Base-by-base conservation (phyloP, 139 green algal genomes). In the Tetradesmus lagerheimii region DNA sequence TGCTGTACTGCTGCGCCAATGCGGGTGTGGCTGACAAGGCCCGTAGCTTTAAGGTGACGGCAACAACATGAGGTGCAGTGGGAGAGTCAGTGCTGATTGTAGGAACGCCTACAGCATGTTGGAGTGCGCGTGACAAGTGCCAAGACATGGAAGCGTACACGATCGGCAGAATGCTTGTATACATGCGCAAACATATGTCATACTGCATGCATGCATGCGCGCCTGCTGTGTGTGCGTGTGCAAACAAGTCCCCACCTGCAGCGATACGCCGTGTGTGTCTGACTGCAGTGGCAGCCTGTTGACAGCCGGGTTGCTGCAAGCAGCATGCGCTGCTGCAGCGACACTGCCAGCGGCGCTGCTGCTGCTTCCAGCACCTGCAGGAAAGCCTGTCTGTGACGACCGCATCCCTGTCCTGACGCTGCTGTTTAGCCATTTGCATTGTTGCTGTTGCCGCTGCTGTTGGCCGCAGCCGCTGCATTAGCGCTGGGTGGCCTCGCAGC, bases 1-100 rank as follows among this genome's bases (percentile, higher is more conserved):
- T 88, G 38, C 37, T 80, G 62, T 88, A 88, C 34, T 88, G 83
- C 37, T 79, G 64, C 25, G 83, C 83, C 6, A 88, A n/a, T 14
- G 83, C 57, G 6, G 83, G 83, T 0, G 83, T 45, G 23, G 83
- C 83, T 57, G 83, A 88, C 38, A 88, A 35, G 1, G 25, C 62
- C 1, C 27, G 37, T 27, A 80, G 4, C 83, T 80, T 20, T 35
- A 53, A 31, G 47, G n/a, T 41, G 15, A 76, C 31, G 45, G 80
- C 80, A 86, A 38, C 38, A 83, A 6, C 35, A 53, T n/a, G n/a
- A n/a, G n/a, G n/a, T n/a, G n/a, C n/a, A n/a, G n/a, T n/a, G n/a
- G n/a, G n/a, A n/a, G 57, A 11, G 20, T 71, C 4, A n/a, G 50
- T 71, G 57, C 3, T 71, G 57, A n/a, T n/a, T n/a, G n/a, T n/a